These are phyloP conservation scores for Daldinia concentrica DNA, from an alignment of 495 filamentous ascomycete species.

Conservation along the genomic window DNA sequence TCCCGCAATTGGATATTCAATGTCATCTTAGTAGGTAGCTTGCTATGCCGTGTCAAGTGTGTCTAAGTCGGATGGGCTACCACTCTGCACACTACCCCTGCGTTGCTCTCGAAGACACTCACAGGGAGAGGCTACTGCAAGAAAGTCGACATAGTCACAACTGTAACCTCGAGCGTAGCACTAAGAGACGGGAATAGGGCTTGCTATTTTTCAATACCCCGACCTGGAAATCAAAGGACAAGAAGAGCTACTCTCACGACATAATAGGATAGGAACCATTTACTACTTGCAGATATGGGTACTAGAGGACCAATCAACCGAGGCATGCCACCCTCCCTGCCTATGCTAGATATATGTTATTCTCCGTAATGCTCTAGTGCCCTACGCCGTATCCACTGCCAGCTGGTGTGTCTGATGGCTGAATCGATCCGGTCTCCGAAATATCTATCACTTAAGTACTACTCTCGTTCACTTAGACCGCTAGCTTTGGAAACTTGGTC, in stretches of 20 bases:
- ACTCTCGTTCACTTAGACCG: constrained; percentile 7
- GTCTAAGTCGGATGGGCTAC: constrained; percentile 14
- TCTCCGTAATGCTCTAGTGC: constrained; percentile 10
- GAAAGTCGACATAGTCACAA: constrained; percentile 38
- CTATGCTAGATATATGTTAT: constrained; percentile 20
- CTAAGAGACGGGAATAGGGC: constrained; percentile 31
- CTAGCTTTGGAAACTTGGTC: constrained; percentile 15
- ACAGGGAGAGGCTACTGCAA: constrained; percentile 30
- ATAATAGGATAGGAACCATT: constrained; percentile 23
- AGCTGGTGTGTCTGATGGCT: constrained; percentile 7
- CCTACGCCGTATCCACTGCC: neutral
- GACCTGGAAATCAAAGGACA: constrained; percentile 33
- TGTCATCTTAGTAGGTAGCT: constrained; percentile 18
- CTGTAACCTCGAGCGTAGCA: constrained; percentile 34
- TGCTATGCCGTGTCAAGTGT: constrained; percentile 28
- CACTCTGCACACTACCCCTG: constrained; percentile 28
- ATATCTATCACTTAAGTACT: constrained; percentile 7
- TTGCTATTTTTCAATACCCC: constrained; percentile 30
- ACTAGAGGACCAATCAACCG: constrained; percentile 21
- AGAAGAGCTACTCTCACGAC: constrained; percentile 31
- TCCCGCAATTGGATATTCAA: constrained; percentile 27
- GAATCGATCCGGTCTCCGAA: constrained; percentile 35
- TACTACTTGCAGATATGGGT: constrained; percentile 28
- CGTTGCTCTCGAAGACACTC: constrained; percentile 19
- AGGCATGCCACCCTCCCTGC: constrained; percentile 4